Evolutionary conservation across 2,329 filamentous ascomycete species (phyloP).

Genomic region (Grosmannia penicillata): DNA sequence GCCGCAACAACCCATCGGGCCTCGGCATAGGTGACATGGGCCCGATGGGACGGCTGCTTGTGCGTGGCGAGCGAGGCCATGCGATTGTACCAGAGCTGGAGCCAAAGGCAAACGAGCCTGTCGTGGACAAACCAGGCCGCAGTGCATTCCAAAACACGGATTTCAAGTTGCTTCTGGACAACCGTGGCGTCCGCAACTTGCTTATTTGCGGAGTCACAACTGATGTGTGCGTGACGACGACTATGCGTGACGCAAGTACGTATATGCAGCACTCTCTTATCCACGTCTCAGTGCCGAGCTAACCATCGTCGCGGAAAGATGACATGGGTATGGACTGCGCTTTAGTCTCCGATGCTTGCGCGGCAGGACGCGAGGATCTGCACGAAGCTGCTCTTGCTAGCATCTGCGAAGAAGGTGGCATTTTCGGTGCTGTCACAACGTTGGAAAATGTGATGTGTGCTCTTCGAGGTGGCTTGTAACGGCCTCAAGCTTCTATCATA

Average conservation of each 20-base stretch:
- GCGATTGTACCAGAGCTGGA: conserved; percentile 4
- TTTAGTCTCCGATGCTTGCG: conserved; percentile 5
- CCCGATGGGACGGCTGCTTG: conserved; percentile 5
- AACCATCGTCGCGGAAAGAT: background rate
- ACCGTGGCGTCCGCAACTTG: conserved; percentile 3
- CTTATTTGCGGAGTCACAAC: conserved; percentile 7
- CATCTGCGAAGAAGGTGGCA: conserved; percentile 7
- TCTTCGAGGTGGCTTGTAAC: too few species aligned
- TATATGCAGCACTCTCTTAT: background rate
- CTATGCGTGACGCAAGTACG: conserved; percentile 7
- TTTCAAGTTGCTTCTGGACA: conserved; percentile 5
- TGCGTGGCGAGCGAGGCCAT: conserved; percentile 7
- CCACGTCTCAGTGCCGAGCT: too few species aligned
- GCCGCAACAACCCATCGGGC: conserved; percentile 4
- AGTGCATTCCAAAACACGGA: conserved; percentile 7
- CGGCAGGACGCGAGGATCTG: conserved; percentile 2
- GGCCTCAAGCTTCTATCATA: too few species aligned
- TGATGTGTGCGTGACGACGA: conserved; percentile 5
- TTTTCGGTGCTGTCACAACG: conserved; percentile 7
- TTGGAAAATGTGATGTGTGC: background rate
- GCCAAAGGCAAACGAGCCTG: conserved; percentile 1
- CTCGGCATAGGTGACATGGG: conserved; percentile 6
- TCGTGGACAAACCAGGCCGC: conserved; percentile 7
- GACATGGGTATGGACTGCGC: conserved; percentile 8
- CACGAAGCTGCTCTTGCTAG: conserved; percentile 4